phyloP scores from a whole-genome alignment of 1,284 basidiomycete species.

The Cryptococcus jaspeensis region DNA sequence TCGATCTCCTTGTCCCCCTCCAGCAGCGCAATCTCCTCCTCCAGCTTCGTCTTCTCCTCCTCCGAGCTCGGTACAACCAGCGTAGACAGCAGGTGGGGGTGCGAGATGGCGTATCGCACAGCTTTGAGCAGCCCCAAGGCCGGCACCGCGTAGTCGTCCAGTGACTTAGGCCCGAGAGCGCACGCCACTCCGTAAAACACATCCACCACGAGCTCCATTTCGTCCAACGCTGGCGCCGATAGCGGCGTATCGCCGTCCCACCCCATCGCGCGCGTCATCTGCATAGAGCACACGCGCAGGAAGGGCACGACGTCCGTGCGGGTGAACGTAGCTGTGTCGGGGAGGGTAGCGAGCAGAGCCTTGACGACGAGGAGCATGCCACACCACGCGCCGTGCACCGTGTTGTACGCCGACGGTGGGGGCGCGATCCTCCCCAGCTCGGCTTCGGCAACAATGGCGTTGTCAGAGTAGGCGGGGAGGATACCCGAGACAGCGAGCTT shows the following conservation, averaged over 20 bases:
- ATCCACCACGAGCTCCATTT: constrained; percentile 72
- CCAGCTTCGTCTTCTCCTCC: constrained; percentile 62
- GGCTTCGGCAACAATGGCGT: constrained; percentile 70
- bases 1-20: constrained; percentile 44
- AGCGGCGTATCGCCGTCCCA: constrained; percentile 77
- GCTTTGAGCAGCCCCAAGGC: constrained; percentile 77
- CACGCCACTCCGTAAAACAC: constrained; percentile 67
- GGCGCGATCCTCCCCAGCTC: constrained; percentile 72
- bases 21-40: constrained; percentile 61
- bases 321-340: constrained; percentile 67
- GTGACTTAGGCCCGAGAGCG: constrained; percentile 52
- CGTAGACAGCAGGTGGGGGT: constrained; percentile 80
- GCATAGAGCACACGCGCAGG: constrained; percentile 77
- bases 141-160: constrained; percentile 65
- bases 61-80: constrained; percentile 74
- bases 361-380: constrained; percentile 78
- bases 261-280: constrained; percentile 70
- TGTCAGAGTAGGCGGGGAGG: constrained; percentile 77
- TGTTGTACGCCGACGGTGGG: constrained; percentile 58
- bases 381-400: constrained; percentile 71
- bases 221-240: constrained; percentile 69
- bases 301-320: constrained; percentile 81
- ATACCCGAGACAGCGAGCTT: constrained; percentile 79
- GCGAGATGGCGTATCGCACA: constrained; percentile 82
- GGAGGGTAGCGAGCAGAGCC: constrained; percentile 60